phyloP scores from a whole-genome alignment of 768 basidiomycete genomes.

The Boletus insuetus region DNA sequence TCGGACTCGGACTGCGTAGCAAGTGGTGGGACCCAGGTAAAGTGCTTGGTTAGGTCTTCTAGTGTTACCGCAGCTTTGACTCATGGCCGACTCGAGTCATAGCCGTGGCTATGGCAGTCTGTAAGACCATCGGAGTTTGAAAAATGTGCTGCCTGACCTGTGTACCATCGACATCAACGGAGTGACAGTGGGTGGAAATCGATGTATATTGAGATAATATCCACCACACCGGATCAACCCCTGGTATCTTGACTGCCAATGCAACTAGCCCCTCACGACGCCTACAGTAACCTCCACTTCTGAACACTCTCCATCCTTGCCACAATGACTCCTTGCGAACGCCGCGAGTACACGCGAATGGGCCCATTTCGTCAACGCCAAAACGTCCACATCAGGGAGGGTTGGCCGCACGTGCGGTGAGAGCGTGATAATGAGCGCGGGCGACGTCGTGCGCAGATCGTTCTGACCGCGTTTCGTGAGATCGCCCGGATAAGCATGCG shows the following conservation, averaged over 20 bases:
- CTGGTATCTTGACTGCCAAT: conserved; percentile 15
- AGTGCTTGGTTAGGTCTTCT: too few species aligned
- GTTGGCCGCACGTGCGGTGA: conserved; percentile 72
- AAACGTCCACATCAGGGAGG: conserved; percentile 65
- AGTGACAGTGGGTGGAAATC: too few species aligned
- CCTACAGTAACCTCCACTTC: conserved; percentile 74
- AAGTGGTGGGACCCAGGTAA: too few species aligned
- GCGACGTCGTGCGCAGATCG: conserved; percentile 19
- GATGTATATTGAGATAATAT: too few species aligned
- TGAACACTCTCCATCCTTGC: conserved; percentile 26
- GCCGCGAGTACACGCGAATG: conserved; percentile 63
- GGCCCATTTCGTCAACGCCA: conserved; percentile 73
- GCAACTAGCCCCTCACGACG: conserved; percentile 54
- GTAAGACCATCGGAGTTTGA: too few species aligned
- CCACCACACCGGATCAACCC: conserved; percentile 8
- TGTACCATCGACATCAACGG: too few species aligned
- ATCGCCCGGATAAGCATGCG: not conserved
- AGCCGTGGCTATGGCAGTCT: too few species aligned
- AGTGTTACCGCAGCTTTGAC: too few species aligned
- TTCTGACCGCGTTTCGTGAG: conserved; percentile 3
- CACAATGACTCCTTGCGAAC: conserved; percentile 37
- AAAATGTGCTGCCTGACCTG: too few species aligned
- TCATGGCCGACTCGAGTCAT: too few species aligned
- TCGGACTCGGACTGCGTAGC: too few species aligned
- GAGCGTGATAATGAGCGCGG: conserved; percentile 70